phyloP scores from a whole-genome alignment of 768 basidiomycete species.

The Strobilomyces echinocephalus region DNA sequence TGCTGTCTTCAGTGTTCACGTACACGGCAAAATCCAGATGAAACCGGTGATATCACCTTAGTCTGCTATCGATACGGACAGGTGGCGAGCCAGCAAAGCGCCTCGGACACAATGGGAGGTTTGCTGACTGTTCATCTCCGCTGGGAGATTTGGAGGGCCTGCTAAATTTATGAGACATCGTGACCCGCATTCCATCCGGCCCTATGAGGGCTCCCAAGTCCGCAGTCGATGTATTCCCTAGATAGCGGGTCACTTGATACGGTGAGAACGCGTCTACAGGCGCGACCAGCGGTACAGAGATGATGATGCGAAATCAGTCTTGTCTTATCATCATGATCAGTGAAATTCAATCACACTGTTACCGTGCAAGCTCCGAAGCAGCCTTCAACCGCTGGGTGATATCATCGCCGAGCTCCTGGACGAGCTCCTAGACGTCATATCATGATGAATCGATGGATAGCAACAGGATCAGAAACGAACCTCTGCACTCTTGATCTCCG shows the following conservation, averaged over 20 bases:
- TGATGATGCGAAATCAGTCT: conserved; percentile 2
- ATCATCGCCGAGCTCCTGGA: conserved; percentile 48
- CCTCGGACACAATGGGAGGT: conserved; percentile 1
- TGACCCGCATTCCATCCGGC: conserved; percentile 8
- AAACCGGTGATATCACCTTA: background rate
- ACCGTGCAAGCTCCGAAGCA: conserved; percentile 21
- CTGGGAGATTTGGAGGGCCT: conserved; percentile 4
- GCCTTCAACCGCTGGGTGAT: conserved; percentile 35
- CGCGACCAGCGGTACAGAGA: conserved; percentile 2
- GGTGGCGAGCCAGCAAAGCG: background rate
- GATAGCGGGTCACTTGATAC: conserved; percentile 13
- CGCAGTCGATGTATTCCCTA: background rate
- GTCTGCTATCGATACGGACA: background rate
- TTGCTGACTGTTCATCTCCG: conserved; percentile 14
- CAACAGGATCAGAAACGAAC: conserved; percentile 25
- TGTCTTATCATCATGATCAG: conserved; percentile 16
- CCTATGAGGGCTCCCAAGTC: conserved; percentile 5
- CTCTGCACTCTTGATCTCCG: conserved; percentile 37
- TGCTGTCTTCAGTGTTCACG: background rate
- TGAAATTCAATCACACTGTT: conserved; percentile 19
- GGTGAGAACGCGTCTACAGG: conserved; percentile 12
- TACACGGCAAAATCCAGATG: background rate
- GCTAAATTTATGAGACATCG: conserved; percentile 6
- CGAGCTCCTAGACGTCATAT: conserved; percentile 42
- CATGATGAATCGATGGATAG: conserved; percentile 3